phyloP scores from a whole-genome alignment of 2,329 filamentous ascomycete species.

The Neopestalotiopsis sp. region DNA sequence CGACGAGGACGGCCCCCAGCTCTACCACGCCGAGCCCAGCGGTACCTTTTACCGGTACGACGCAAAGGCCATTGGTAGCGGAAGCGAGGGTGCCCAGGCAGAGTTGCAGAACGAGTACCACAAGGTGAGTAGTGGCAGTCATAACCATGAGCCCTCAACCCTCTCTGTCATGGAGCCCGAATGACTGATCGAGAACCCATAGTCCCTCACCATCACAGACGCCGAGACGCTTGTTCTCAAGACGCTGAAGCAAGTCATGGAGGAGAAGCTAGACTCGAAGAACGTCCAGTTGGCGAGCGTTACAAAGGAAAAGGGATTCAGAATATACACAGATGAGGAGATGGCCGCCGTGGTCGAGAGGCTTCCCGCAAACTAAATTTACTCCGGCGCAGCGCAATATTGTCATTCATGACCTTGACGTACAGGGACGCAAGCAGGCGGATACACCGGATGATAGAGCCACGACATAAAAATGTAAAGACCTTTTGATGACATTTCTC shows the following conservation, averaged over 20 bases:
- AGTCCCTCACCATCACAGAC: conserved; percentile 89
- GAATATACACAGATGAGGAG: conserved; percentile 97
- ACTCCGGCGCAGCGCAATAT: no score
- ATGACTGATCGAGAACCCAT: conserved; percentile 9
- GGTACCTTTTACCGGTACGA: conserved; percentile 99
- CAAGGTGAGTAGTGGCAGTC: conserved; percentile 60
- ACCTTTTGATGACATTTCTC: not conserved
- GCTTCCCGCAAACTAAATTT: conserved; percentile 68
- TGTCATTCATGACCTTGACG: not conserved
- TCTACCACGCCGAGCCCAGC: conserved; percentile 98
- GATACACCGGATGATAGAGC: conserved; percentile 11
- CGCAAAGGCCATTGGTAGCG: conserved; percentile 97
- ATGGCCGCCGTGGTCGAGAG: conserved; percentile 93
- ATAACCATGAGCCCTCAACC: not conserved
- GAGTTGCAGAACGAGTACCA: conserved; percentile 99
- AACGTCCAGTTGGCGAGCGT: conserved; percentile 98
- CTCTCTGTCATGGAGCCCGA: not conserved
- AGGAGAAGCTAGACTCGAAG: conserved; percentile 98
- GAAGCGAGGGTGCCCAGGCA: conserved; percentile 95
- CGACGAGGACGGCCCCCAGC: conserved; percentile 93
- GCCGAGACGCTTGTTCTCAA: conserved; percentile 95
- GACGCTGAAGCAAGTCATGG: conserved; percentile 99
- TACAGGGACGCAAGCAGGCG: not conserved
- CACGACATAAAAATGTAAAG: conserved; percentile 4
- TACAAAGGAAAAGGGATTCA: conserved; percentile 96